A percentile compares a stretch with the other conserved stretches of the same genome.
phyloP scores from a whole-genome alignment of 495 filamentous ascomycete genomes.

The Neurospora sublineolata region DNA sequence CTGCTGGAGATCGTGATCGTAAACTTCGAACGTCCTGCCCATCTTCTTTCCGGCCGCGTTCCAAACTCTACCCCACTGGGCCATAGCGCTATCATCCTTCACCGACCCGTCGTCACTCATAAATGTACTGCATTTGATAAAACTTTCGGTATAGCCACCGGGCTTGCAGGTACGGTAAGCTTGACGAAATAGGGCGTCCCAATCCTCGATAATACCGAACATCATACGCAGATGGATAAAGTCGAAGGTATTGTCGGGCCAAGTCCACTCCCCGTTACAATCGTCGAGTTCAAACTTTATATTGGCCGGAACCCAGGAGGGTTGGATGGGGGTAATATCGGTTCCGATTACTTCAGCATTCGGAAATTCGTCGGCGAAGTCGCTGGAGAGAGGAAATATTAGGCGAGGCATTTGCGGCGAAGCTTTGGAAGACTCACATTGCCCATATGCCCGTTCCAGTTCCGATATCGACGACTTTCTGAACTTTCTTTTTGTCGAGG shows the following conservation, averaged over 20 bases:
- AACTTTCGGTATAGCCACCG: slow-evolving; percentile 14
- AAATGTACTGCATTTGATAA: slow-evolving; percentile 13
- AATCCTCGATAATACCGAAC: slow-evolving; percentile 39
- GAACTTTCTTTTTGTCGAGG: slow-evolving; percentile 17
- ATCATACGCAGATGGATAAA: slow-evolving; percentile 44
- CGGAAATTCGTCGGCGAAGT: slow-evolving; percentile 40
- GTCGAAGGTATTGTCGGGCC: slow-evolving; percentile 38
- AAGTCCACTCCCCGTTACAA: slow-evolving; percentile 35
- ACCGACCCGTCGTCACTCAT: background rate
- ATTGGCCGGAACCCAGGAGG: slow-evolving; percentile 30
- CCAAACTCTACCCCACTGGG: background rate
- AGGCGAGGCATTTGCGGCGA: background rate
- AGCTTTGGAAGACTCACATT: slow-evolving; percentile 5
- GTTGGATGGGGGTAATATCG: slow-evolving; percentile 36
- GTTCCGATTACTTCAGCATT: slow-evolving; percentile 38
- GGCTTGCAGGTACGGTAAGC: slow-evolving; percentile 12
- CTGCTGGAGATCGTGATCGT: slow-evolving; percentile 16
- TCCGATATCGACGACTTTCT: slow-evolving; percentile 25
- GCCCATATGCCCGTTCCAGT: slow-evolving; percentile 33
- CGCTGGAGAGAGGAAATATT: slow-evolving; percentile 18
- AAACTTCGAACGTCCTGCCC: slow-evolving; percentile 1
- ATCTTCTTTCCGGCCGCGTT: slow-evolving; percentile 1
- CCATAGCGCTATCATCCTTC: background rate
- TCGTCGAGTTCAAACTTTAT: slow-evolving; percentile 40
- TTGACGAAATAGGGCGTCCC: slow-evolving; percentile 32